phyloP scores from a whole-genome alignment of 306 rosid genomes.

The Cucumis sativus region Cucumber_9930_V3 NC_026655.2:15794001-15794500 shows the following conservation, averaged over 20 bases:
- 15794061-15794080: neutral
- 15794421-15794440: conserved; percentile 1
- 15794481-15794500: conserved; percentile 71
- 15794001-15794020: neutral
- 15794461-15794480: conserved; percentile 68
- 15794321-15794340: conserved; percentile 91
- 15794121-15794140: neutral
- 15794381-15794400: neutral
- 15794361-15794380: conserved; percentile 29
- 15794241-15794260: conserved; percentile 54
- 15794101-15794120: neutral
- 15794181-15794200: neutral
- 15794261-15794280: conserved; percentile 75
- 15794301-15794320: conserved; percentile 85
- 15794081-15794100: neutral
- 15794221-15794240: neutral
- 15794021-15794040: neutral
- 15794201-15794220: neutral
- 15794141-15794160: neutral
- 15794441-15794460: conserved; percentile 60
- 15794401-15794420: neutral
- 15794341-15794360: conserved; percentile 77
- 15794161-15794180: neutral
- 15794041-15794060: neutral
- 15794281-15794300: conserved; percentile 66